Base-by-base conservation (phyloP, 257 asterid genomes). In the Lantana camara region DNA sequence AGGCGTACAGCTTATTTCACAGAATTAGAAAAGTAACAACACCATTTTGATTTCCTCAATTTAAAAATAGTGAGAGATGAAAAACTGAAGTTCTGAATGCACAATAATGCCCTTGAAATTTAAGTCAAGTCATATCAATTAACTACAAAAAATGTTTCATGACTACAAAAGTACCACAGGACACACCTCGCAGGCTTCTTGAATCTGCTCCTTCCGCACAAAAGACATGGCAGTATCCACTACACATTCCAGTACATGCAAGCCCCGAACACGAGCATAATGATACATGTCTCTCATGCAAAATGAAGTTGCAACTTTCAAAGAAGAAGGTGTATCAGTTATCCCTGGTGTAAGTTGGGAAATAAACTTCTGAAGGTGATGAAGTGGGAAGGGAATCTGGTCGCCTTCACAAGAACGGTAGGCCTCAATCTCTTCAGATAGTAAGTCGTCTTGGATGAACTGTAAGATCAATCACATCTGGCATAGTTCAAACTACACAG, bases 201-300 rank as follows among this genome's bases (percentile, higher is more conserved):
- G 82, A 73, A 93, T 86, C 75, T 85, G 85, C 81, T 85, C 95
- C 52, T 75, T 78, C 75, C 82, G 84, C 64, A 93, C 83, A 68
- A 83, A 81, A 68, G 86, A 78, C 74, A 90, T 60, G 30, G 95
- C 90, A 81, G 97, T 77, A 70, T 85, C 84, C 78, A 93, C 67
- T 20, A 82, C 67, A 34, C 90, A 82, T 71, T 87, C 95, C 35
- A 90, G 73, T 60, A 71, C 73, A 79, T 93, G 99, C 82, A 86
- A 75, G 42, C 97, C 97, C 57, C 81, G 75, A 65, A 87, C 80
- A 68, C 96, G 97, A 68, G 89, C 91, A 74, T 80, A 87, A 72
- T 90, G 97, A 79, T 75, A 87, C 87, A 87, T 79, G 62, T 90
- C 96, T 72, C 96, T 78, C 84, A 73, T 82, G 87, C 95, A 87